Conservation (phyloP, 495 filamentous ascomycete species). For the Annulohypoxylon stygium region DNA sequence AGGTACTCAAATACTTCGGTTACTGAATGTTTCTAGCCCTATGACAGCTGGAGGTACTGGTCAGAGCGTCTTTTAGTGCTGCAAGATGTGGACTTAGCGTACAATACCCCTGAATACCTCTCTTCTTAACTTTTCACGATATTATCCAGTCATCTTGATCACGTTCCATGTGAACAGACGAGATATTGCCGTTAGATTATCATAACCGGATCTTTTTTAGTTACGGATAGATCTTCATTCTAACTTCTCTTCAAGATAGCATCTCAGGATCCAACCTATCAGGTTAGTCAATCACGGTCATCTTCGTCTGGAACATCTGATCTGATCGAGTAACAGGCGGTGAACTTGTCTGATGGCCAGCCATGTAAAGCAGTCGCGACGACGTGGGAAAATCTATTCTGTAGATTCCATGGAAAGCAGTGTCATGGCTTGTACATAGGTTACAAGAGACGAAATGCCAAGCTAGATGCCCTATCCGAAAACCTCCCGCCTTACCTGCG, state of each 20-base stretch:
- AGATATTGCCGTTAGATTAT: not conserved
- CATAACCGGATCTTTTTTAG: not conserved
- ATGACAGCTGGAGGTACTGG: not conserved
- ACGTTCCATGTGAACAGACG: not conserved
- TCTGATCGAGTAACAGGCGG: constrained; percentile 49
- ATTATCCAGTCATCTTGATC: not conserved
- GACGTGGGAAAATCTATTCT: constrained; percentile 62
- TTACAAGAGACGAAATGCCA: constrained; percentile 63
- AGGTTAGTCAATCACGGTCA: constrained; percentile 29
- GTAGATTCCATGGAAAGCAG: constrained; percentile 61
- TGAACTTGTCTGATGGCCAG: constrained; percentile 57
- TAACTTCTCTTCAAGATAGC: constrained; percentile 15
- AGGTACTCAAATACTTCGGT: not conserved
- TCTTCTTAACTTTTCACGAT: constrained; percentile 9
- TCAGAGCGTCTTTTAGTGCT: not conserved
- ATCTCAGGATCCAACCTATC: constrained; percentile 32
- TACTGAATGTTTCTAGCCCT: not conserved
- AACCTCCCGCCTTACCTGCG: constrained; percentile 56
- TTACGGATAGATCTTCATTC: not conserved
- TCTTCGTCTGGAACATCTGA: not conserved
- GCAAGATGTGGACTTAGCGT: not conserved
- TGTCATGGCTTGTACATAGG: constrained; percentile 64
- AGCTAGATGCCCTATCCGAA: constrained; percentile 56
- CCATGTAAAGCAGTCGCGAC: constrained; percentile 55
- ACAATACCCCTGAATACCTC: not conserved